Conservation (phyloP, 352 stramenopile species). For the Plasmopara muralis region DNA sequence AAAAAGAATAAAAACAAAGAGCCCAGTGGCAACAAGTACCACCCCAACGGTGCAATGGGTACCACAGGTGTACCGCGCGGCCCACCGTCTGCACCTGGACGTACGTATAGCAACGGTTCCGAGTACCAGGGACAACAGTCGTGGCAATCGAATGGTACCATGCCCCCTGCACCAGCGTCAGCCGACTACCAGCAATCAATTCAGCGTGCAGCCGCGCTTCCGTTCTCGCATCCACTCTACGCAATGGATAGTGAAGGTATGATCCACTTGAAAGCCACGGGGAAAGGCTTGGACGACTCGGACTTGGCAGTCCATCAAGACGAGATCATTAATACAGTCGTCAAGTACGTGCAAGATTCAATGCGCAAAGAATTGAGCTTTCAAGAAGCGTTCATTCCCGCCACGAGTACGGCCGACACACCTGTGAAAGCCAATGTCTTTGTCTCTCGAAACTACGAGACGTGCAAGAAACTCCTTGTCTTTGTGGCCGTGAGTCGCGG, state of each 20-base stretch:
- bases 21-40: conserved; percentile 35
- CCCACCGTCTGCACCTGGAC: conserved; percentile 38
- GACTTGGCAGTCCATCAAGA: conserved; percentile 85
- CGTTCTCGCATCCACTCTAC: conserved; percentile 76
- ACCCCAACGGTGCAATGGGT: conserved; percentile 14
- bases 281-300: conserved; percentile 73
- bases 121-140: conserved; percentile 29
- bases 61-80: conserved; percentile 16
- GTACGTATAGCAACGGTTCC: conserved; percentile 37
- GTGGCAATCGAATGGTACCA: conserved; percentile 18
- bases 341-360: conserved; percentile 82
- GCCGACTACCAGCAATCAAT: conserved; percentile 11
- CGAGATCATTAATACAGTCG: conserved; percentile 82
- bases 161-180: conserved; percentile 18
- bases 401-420: conserved; percentile 41
- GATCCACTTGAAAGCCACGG: conserved; percentile 80
- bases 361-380: conserved; percentile 79
- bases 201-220: conserved; percentile 28
- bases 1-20: conserved; percentile 67
- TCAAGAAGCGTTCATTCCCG: conserved; percentile 64
- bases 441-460: conserved; percentile 75
- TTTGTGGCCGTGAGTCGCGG: conserved; percentile 80
- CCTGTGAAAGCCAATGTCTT: conserved; percentile 79
- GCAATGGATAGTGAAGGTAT: conserved; percentile 80
- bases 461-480: conserved; percentile 74